Base-by-base conservation (phyloP, 164 flowering plant genomes). In the Macadamia integrifolia region DNA sequence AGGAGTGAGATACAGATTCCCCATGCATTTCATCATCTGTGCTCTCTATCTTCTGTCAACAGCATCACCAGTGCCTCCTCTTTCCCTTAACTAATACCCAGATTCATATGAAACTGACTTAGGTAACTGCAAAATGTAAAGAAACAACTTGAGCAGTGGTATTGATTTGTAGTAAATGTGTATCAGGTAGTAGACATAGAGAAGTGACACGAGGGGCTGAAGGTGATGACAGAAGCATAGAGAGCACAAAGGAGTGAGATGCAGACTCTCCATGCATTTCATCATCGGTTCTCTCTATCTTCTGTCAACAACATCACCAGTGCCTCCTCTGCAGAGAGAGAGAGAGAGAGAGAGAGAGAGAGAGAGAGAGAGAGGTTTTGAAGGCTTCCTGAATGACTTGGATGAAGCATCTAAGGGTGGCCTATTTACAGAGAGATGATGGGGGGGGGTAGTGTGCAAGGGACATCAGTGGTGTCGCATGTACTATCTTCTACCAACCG, bases 211-310 rank as follows among this genome's bases (percentile, higher is more conserved):
- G 30, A 72, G 65, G 43, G 72, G 49, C 55, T 61, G 71, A 71
- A 80, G 83, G 74, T 80, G 85, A 76, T 84, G 87, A 84, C 85
- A 84, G 89, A 85, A 85, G 89, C 75, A 76, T 79, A 85, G 89
- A 85, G 89, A 85, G 89, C 87, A 83, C 89, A 80, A 76, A 85
- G 80, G 83, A 80, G 71, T 74, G 79, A 80, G 66, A 81, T 82
- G 85, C 86, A 71, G 29, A 9, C 23, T 23, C 61, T 10, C 28
- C 18, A 14, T 61, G 69, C 72, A 69, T 60, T 64, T 61, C 64
- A 74, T 63, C 66, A 60, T 74, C 72, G 43, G 76, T 74, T 72
- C 76, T 60, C 72, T 74, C 76, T 72, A 78, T 78, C 80, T 78
- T 74, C 76, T 78, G 80, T 74, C 80, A 74, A 72, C 81, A 77